A percentile compares a stretch with the other conserved stretches of the same genome.
Conservation (phyloP, 257 asterid species). For the Penstemon barbatus region DNA sequence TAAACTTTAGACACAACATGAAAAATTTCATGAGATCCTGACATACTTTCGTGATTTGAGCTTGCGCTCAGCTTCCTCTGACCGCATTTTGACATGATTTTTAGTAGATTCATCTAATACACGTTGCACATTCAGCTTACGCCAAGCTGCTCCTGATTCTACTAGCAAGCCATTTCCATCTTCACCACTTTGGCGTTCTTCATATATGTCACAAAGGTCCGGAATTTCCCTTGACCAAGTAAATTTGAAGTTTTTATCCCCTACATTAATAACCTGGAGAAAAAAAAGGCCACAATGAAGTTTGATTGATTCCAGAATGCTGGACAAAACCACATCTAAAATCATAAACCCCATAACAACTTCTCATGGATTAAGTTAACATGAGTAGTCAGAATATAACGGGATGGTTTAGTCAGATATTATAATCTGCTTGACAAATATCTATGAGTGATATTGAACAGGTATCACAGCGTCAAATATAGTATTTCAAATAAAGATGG, state of each 20-base stretch:
- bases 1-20: constrained; percentile 6
- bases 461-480: constrained; percentile 3
- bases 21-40: constrained; percentile 22
- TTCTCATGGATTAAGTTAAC: neutral
- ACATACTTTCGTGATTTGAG: constrained; percentile 75
- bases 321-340: neutral
- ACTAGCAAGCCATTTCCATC: constrained; percentile 85
- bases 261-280: constrained; percentile 80
- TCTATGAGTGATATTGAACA: neutral
- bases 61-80: constrained; percentile 93
- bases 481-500: neutral
- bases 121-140: constrained; percentile 89
- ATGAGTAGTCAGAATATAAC: constrained; percentile 1
- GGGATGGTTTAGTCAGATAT: neutral
- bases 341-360: constrained; percentile 5
- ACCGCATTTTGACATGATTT: constrained; percentile 86
- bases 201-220: constrained; percentile 88
- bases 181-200: constrained; percentile 86
- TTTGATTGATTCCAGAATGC: constrained; percentile 14
- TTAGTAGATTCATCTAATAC: constrained; percentile 88
- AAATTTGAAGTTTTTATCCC: constrained; percentile 82
- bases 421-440: constrained; percentile 17
- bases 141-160: constrained; percentile 91
- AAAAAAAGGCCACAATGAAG: neutral
- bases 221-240: constrained; percentile 81